Conservation (phyloP, 2,329 filamentous ascomycete genomes). For the Tolypocladium inflatum region DNA sequence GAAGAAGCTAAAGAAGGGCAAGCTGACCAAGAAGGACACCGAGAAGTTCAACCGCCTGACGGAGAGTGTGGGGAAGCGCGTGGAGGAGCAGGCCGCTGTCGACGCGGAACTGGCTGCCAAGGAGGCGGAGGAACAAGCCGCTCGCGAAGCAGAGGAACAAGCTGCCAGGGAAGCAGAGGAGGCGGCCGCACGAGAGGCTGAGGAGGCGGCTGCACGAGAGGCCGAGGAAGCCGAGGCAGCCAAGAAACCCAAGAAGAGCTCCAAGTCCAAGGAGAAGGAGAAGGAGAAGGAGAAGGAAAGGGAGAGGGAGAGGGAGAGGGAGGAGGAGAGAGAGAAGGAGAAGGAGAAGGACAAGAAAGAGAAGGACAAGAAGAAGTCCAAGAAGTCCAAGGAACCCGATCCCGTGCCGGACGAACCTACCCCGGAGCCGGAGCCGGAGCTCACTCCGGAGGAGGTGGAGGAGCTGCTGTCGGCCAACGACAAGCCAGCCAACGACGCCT, state of each 20-base stretch:
- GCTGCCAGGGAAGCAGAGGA: slow-evolving; percentile 9
- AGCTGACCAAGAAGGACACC: slow-evolving; percentile 33
- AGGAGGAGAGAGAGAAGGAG: slow-evolving; percentile 8
- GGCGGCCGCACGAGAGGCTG: slow-evolving; percentile 21
- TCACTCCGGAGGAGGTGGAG: slow-evolving; percentile 32
- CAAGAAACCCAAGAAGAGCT: slow-evolving; percentile 33
- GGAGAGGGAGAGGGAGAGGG: slow-evolving; percentile 7
- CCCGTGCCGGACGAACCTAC: slow-evolving; percentile 1
- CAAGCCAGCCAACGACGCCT: slow-evolving; percentile 30
- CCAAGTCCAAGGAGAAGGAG: slow-evolving; percentile 22
- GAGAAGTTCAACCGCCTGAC: slow-evolving; percentile 31
- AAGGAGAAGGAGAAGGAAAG: slow-evolving; percentile 18
- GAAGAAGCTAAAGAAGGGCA: slow-evolving; percentile 41
- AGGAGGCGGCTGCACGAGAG: slow-evolving; percentile 20
- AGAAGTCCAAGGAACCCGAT: slow-evolving; percentile 11
- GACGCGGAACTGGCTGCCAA: slow-evolving; percentile 18
- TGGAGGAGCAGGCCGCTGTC: slow-evolving; percentile 20
- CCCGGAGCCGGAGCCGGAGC: slow-evolving; percentile 15
- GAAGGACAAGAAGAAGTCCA: slow-evolving; percentile 11
- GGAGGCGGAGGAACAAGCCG: slow-evolving; percentile 30
- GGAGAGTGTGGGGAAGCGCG: slow-evolving; percentile 22
- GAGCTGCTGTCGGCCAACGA: slow-evolving; percentile 27
- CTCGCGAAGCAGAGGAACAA: slow-evolving; percentile 15
- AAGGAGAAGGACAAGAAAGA: slow-evolving; percentile 7
- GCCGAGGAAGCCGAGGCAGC: slow-evolving; percentile 21